Conservation (phyloP, 805 yeast species). For the Grigorovia jiainica region DNA sequence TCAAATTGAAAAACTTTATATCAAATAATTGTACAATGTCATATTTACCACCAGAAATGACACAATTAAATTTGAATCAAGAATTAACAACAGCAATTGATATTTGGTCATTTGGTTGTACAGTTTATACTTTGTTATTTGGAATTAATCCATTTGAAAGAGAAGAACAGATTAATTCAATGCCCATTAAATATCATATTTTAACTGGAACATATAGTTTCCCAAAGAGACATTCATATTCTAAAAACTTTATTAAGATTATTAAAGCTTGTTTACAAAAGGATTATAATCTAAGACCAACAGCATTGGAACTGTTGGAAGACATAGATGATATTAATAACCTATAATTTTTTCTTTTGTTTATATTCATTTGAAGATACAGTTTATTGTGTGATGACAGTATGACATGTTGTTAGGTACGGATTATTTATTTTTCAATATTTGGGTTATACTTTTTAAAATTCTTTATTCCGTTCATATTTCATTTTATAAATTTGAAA, state of each 20-base stretch:
- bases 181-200: slow-evolving; percentile 69
- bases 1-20: slow-evolving; percentile 59
- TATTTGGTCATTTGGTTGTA: slow-evolving; percentile 88
- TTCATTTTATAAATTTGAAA: too few relatives aligned
- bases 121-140: slow-evolving; percentile 67
- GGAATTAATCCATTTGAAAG: slow-evolving; percentile 81
- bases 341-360: neutral
- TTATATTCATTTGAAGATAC: neutral
- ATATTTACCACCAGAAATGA: slow-evolving; percentile 82
- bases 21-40: slow-evolving; percentile 81
- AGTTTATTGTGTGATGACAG: too few relatives aligned
- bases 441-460: too few relatives aligned
- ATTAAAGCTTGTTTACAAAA: slow-evolving; percentile 53
- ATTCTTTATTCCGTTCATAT: too few relatives aligned
- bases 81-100: slow-evolving; percentile 55
- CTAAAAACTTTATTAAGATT: slow-evolving; percentile 45
- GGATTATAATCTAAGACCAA: slow-evolving; percentile 55
- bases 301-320: slow-evolving; percentile 48
- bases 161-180: slow-evolving; percentile 73
- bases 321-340: slow-evolving; percentile 24
- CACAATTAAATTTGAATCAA: slow-evolving; percentile 65
- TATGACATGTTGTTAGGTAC: too few relatives aligned
- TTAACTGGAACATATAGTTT: slow-evolving; percentile 49
- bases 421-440: too few relatives aligned
- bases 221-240: slow-evolving; percentile 33